These are phyloP conservation scores for Lolium rigidum DNA, from an alignment of 176 grass and related monocot genomes.

Conservation along the genomic window DNA sequence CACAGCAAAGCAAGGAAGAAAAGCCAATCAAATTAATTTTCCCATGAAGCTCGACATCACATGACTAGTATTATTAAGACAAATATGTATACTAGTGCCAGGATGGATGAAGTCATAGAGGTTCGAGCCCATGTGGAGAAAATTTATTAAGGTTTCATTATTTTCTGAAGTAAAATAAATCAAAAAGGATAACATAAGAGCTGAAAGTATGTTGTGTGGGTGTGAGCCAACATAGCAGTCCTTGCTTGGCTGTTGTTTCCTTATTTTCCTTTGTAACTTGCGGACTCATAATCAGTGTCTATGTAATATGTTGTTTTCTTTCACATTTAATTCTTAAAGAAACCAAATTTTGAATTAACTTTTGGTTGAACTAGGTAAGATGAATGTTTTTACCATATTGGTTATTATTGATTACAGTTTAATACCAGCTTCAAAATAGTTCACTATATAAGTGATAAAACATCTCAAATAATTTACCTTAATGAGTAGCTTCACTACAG, in stretches of 20 bases:
- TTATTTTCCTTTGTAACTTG: background rate
- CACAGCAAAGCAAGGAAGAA: constrained; percentile 38
- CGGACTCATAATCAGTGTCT: background rate
- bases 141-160: background rate
- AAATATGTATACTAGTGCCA: background rate
- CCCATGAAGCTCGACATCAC: background rate
- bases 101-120: background rate
- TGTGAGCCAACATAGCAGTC: background rate
- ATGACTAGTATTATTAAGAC: background rate
- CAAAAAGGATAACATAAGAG: background rate
- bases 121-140: background rate
- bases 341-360: background rate
- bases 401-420: background rate
- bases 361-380: background rate
- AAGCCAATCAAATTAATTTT: background rate
- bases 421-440: background rate
- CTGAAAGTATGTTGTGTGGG: background rate
- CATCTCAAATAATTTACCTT: background rate
- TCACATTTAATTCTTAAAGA: background rate
- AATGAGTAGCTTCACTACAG: background rate
- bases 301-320: background rate
- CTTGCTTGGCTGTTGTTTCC: background rate
- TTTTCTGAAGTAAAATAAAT: background rate
- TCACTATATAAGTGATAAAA: background rate
- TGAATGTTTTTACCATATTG: background rate